Evolutionary conservation across 2,329 filamentous ascomycete genomes (phyloP), one percentile per base, ranked within the genome.

Genomic region (Hypoxylon sp.): DNA sequence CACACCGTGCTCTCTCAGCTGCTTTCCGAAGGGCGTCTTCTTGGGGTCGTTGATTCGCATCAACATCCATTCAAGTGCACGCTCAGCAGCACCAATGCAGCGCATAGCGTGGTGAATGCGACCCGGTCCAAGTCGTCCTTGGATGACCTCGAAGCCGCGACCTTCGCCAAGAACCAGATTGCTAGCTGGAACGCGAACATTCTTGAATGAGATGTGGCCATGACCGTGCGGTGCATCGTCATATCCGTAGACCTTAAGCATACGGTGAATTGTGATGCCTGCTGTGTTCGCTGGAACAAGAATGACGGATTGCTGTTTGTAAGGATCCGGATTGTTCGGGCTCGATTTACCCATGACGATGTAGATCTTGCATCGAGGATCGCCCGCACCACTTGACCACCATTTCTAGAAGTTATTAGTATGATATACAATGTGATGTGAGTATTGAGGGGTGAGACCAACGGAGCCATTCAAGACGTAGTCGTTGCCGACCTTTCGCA

Each of bases 81-180:
- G 89, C 82, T 99, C 96, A 17, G 96, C 91, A 57, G 93, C 91
- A 58, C 96, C 96, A 77, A 99, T 96, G 67, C 90, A 91, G 71
- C 96, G 90, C 96, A 99, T 99, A 66, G 94, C 93, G 83, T 99
- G 96, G 83, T 99, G 96, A 78, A 99, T 98, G 64, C 96, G 92
- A 34, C 96, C 96, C 1, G 96, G 96, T 0, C 96, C 96, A 23
- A 99, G 90, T 74, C 96, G 93, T 63, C 96, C 96, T 80, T 99
- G 96, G 77, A 99, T 98, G 78, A 99, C 97, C 81, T 99, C 96
- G 80, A 99, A 99, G 19, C 96, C 96, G 69, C 93, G 90, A 71
- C 96, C 96, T 79, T 96, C 93, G 67, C 96, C 95, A 2, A 99
- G 90, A 10, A 98, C 92, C 77, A 99, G 91, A 83, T 93, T 96